Base-by-base conservation (phyloP, 192 early-diverging fungal species). In the Phycomyces blakesleeanus region DNA sequence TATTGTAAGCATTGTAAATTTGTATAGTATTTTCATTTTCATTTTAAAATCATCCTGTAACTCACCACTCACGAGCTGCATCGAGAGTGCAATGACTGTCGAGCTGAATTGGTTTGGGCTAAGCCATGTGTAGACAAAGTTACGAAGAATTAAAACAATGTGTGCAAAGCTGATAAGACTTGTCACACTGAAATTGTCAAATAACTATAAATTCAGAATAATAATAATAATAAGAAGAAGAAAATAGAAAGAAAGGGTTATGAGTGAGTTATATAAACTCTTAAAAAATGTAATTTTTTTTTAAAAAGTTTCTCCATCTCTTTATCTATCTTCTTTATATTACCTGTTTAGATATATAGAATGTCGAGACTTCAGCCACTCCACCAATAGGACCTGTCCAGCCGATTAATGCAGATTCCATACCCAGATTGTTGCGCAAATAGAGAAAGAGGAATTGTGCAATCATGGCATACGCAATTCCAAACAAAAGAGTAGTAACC, bases 331-430 rank as follows among this genome's bases (percentile, higher is more conserved):
- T 67, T 15, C 5, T 12, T 40, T n/a, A 25, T 21, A 24, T 61
- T 69, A 77, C 75, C 55, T 68, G 49, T 59, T 69, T 69, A 1
- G 75, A 77, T 41, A 73, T 34, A 51, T 63, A 77, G 50, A 77
- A 77, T 26, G 72, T 71, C 15, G 59, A 62, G 18, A 75, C 58
- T 63, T 75, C 73, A 0, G 73, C 63, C 12, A 75, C 10, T 15
- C 68, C 68, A 24, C 73, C 69, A 51, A 75, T 29, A 18, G 73
- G 73, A n/a, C 73, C 73, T 27, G 73, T 75, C 65, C 69, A 71
- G n/a, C 73, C 73, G 44, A 75, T 58, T 11, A 71, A 51, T 2
- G 64, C 61, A n/a, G 73, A 61, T 54, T 51, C 59, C 9, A 70
- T 42, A 41, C 52, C 29, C 37, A 75, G 58, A 51, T 75, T 68